These are phyloP conservation scores for Dendrothele bispora DNA, from an alignment of 768 basidiomycete genomes.

Conservation along the genomic window DNA sequence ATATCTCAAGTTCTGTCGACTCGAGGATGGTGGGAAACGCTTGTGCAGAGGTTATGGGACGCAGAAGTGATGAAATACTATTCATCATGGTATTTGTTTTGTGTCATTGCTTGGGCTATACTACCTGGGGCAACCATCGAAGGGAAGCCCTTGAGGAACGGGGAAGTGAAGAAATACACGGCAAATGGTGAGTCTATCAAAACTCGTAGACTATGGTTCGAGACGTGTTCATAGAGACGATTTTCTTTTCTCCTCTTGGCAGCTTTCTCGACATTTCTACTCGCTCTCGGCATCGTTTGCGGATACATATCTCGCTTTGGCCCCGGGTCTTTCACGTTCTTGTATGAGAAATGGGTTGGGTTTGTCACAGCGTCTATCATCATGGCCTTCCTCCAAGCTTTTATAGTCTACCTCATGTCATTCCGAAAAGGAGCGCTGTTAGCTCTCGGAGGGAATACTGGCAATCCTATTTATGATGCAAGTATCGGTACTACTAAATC, in stretches of 20 bases:
- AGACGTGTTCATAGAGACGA: no score
- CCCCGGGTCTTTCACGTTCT: slow-evolving; percentile 77
- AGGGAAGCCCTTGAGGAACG: slow-evolving; percentile 70
- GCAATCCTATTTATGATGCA: slow-evolving; percentile 87
- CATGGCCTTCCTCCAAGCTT: slow-evolving; percentile 78
- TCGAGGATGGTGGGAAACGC: slow-evolving; percentile 65
- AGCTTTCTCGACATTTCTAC: slow-evolving; percentile 88
- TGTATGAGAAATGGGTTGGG: slow-evolving; percentile 91
- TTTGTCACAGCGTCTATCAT: slow-evolving; percentile 79
- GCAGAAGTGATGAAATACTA: slow-evolving; percentile 64
- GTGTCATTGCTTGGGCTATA: no score
- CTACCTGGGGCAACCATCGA: no score
- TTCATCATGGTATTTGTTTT: slow-evolving; percentile 87
- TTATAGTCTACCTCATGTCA: slow-evolving; percentile 67
- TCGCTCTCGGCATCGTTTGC: slow-evolving; percentile 69
- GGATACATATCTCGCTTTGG: slow-evolving; percentile 76
- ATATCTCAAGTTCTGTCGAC: slow-evolving; percentile 47
- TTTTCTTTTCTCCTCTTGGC: neutral
- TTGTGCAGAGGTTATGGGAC: no score
- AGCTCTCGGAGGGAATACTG: slow-evolving; percentile 90
- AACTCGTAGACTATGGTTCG: no score
- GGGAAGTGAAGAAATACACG: slow-evolving; percentile 80
- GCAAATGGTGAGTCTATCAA: slow-evolving; percentile 73
- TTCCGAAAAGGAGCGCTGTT: slow-evolving; percentile 72
- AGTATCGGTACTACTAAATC: no score